These are phyloP conservation scores for Exophiala xenobiotica DNA, from an alignment of 2,329 filamentous ascomycete genomes.

Conservation along the genomic window DNA sequence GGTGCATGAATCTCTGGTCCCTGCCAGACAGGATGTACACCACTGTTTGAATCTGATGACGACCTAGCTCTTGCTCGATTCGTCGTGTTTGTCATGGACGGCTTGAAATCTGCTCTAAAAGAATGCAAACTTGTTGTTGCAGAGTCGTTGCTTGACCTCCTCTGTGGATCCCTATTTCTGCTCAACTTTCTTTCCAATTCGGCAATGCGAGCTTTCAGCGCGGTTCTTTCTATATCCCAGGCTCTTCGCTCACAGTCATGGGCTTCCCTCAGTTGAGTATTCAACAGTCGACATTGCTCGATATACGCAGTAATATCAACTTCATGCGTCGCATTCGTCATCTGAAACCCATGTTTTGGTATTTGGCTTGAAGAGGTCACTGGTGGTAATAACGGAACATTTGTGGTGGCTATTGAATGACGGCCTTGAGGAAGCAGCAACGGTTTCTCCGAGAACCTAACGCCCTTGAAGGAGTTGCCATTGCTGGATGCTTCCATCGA, in stretches of 20 bases:
- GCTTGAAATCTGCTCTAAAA: constrained; percentile 25
- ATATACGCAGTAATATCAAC: constrained; percentile 40
- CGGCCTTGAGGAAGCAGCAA: constrained; percentile 37
- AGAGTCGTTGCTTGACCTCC: constrained; percentile 30
- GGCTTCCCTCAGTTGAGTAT: constrained; percentile 42
- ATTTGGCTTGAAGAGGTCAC: constrained; percentile 30
- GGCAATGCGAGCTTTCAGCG: constrained; percentile 43
- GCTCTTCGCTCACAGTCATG: constrained; percentile 45
- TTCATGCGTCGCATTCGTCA: constrained; percentile 23
- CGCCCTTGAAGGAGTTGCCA: constrained; percentile 41
- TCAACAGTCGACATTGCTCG: constrained; percentile 43
- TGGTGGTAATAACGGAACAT: constrained; percentile 35
- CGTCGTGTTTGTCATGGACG: constrained; percentile 8
- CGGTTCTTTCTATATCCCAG: constrained; percentile 45
- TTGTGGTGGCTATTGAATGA: constrained; percentile 40
- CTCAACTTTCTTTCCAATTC: constrained; percentile 41
- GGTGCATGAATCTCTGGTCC: constrained; percentile 41
- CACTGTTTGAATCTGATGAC: constrained; percentile 16
- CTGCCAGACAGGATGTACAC: constrained; percentile 42
- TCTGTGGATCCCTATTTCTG: constrained; percentile 24
- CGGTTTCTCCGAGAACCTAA: constrained; percentile 42
- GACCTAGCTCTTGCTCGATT: constrained; percentile 10
- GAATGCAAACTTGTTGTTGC: constrained; percentile 22
- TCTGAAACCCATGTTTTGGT: constrained; percentile 26
- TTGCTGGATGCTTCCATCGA: constrained; percentile 18